These are phyloP conservation scores for Venturia oleaginea DNA, from an alignment of 2,329 filamentous ascomycete species.

Conservation along the genomic window DNA sequence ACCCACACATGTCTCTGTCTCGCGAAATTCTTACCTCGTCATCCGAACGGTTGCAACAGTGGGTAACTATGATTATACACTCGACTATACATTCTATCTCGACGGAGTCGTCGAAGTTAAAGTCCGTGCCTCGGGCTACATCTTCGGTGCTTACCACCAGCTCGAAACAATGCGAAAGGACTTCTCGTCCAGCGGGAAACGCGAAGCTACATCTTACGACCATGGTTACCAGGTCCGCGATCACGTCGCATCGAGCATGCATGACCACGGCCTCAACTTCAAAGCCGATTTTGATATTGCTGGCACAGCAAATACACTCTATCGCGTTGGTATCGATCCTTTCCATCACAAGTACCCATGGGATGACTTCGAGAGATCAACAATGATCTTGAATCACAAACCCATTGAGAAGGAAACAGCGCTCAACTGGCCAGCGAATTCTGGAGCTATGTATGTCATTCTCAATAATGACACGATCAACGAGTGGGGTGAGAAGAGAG, in stretches of 20 bases:
- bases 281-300: conserved; percentile 29
- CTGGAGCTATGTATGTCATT: conserved; percentile 35
- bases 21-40: conserved; percentile 29
- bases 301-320: conserved; percentile 21
- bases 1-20: conserved; percentile 22
- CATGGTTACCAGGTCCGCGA: conserved; percentile 21
- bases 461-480: conserved; percentile 42
- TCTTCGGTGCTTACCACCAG: conserved; percentile 24
- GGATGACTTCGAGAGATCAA: conserved; percentile 24
- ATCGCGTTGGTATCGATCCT: conserved; percentile 23
- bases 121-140: conserved; percentile 32
- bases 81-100: conserved; percentile 39
- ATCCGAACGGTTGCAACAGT: conserved; percentile 42
- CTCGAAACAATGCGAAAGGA: background rate
- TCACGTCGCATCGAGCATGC: conserved; percentile 21
- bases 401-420: conserved; percentile 20
- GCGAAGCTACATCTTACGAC: conserved; percentile 20
- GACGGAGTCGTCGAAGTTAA: conserved; percentile 36
- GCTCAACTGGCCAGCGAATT: conserved; percentile 39
- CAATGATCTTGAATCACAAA: conserved; percentile 24
- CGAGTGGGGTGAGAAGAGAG: conserved; percentile 39
- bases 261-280: conserved; percentile 30
- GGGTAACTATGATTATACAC: conserved; percentile 43
- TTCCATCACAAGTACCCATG: conserved; percentile 22
- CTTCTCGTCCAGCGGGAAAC: background rate